Base-by-base conservation (phyloP, 257 asterid genomes). In the Rubia yunnanensis region DNA sequence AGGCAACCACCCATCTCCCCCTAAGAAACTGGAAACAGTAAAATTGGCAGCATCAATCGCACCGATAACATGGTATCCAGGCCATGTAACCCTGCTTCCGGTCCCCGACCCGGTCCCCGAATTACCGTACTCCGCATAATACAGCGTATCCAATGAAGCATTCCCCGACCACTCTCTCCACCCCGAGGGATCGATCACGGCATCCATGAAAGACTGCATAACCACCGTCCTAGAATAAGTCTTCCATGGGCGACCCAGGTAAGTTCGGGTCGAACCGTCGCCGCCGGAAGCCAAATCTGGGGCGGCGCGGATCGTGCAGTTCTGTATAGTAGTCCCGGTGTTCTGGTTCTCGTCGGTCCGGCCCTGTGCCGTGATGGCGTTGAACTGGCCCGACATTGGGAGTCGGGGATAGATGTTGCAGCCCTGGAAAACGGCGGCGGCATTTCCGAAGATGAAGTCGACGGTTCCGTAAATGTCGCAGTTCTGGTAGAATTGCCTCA, bases 191-290 rank as follows among this genome's bases (percentile, higher is more conserved):
- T 68, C 20, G 0, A 87, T 53, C 70, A 79, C 54, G 4, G 74
- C 59, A 5, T 35, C 94, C 70, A 85, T 68, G 20, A 55, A 73
- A 1, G 91, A 70, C 49, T 79, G 72, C 92, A 87, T 81, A n/a
- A 76, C 79, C 28, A 89, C 82, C 0, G 95, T 81, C 67, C 88
- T 78, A 0, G 95, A 87, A 65, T 78, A 89, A 5, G 81, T 78
- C 36, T 85, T 87, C 95, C 96, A 89, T 0, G 95, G 96, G 64
- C 96, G 65, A 0, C 96, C 95, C 0, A 89, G 71, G 56, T 77
- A 87, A 0, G 94, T 85, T 28, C 24, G 56, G 20, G 72, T 48
- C 0, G 71, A 27, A 1, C 26, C 10, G 11, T 28, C 68, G 65
- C 71, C 68, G 1, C 71, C 68, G 1, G 53, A 24, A 0, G 81